Evolutionary conservation across 306 rosid genomes (phyloP).

Genomic region (Lablab purpureus): DNA sequence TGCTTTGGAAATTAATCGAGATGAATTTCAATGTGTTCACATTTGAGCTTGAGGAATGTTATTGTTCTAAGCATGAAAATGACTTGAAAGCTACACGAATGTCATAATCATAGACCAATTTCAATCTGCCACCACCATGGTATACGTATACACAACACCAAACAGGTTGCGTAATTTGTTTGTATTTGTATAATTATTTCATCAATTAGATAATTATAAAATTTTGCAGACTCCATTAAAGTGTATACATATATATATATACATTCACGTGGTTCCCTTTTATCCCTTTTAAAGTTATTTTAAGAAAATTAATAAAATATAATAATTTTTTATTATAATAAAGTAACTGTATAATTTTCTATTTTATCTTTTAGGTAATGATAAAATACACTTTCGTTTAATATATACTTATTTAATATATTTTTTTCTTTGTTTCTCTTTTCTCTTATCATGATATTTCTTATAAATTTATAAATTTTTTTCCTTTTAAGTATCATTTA

Average conservation of each 20-base stretch:
- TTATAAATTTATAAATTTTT: no score
- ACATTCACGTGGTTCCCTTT: no score
- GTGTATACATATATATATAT: slow-evolving; percentile 14
- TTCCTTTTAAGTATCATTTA: no score
- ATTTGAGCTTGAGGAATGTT: slow-evolving; percentile 5
- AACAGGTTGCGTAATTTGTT: slow-evolving; percentile 15
- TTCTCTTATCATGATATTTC: no score
- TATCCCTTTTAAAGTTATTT: no score
- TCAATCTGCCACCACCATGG: not conserved
- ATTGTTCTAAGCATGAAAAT: not conserved
- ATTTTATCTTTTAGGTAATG: not conserved
- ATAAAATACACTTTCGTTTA: no score
- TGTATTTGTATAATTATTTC: not conserved
- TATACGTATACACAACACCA: slow-evolving; percentile 35
- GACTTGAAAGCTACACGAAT: not conserved
- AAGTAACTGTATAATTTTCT: no score
- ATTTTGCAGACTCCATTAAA: slow-evolving; percentile 10
- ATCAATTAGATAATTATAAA: not conserved
- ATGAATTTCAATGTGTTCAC: slow-evolving; percentile 25
- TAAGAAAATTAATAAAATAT: no score
- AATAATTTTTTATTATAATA: no score
- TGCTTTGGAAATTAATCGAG: slow-evolving; percentile 4
- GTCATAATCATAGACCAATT: slow-evolving; percentile 27
- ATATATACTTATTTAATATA: no score
- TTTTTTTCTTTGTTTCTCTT: no score